Evolutionary conservation across 805 yeast species (phyloP).

Genomic region (Saturnispora silvae): DNA sequence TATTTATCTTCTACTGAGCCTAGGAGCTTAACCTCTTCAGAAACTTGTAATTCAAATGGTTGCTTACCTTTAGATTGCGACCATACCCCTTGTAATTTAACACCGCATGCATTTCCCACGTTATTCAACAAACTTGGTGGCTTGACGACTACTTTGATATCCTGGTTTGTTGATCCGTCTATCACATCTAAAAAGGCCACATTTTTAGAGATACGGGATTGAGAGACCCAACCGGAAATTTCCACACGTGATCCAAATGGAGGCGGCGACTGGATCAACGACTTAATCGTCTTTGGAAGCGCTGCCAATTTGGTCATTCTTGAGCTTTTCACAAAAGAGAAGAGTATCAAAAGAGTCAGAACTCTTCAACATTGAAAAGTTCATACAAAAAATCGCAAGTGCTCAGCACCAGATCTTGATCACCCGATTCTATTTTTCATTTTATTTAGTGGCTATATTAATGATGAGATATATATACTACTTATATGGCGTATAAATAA

Average conservation of each 20-base stretch:
- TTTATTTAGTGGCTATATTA: no score
- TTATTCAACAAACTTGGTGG: constrained; percentile 24
- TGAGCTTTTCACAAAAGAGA: background rate
- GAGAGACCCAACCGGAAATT: constrained; percentile 65
- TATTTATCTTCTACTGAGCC: constrained; percentile 57
- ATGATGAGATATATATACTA: no score
- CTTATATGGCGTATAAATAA: no score
- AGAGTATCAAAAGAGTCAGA: background rate
- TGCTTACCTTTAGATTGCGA: constrained; percentile 39
- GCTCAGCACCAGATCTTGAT: no score
- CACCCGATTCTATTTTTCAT: no score
- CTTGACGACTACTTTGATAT: constrained; percentile 46
- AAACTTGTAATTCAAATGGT: constrained; percentile 38
- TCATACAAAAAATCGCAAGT: no score
- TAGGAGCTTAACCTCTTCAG: constrained; percentile 33
- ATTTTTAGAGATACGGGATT: constrained; percentile 63
- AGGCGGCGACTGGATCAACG: constrained; percentile 28
- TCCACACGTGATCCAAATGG: constrained; percentile 27
- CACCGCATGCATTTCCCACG: constrained; percentile 30
- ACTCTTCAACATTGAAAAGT: background rate
- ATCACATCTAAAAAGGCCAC: constrained; percentile 68
- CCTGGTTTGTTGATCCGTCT: constrained; percentile 59
- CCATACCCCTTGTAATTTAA: constrained; percentile 27
- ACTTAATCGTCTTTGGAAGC: constrained; percentile 16
- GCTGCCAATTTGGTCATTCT: background rate